Percentiles rank a stretch among this genome's conserved stretches.
Conservation (phyloP, 2,329 filamentous ascomycete genomes). For the Ascochyta viciae-villosae region DNA sequence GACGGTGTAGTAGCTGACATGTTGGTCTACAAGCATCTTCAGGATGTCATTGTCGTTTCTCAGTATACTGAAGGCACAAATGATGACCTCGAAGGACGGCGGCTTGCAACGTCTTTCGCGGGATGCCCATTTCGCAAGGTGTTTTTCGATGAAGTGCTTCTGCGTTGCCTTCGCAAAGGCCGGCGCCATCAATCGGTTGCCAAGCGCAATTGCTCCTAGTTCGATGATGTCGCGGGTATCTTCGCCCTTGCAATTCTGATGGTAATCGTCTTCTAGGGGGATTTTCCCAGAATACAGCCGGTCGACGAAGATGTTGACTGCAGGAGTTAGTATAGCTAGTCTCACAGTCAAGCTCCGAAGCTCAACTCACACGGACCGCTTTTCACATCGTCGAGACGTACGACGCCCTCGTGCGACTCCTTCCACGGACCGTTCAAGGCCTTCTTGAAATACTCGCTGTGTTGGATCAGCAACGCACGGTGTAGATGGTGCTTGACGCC, state of each 20-base stretch:
- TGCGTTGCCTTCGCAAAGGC: background rate
- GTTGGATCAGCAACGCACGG: background rate
- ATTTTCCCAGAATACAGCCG: background rate
- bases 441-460: slow-evolving; percentile 5
- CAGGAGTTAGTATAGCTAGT: background rate
- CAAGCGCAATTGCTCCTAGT: background rate
- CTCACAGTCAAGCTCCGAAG: background rate
- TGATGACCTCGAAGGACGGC: background rate
- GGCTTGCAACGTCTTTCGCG: background rate
- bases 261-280: background rate
- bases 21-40: background rate
- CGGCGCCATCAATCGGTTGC: background rate
- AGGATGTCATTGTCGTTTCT: background rate
- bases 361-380: background rate
- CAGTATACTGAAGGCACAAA: background rate
- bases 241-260: background rate
- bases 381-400: background rate
- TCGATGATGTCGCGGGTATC: background rate
- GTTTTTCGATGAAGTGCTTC: background rate
- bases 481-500: background rate
- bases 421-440: slow-evolving; percentile 1
- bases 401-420: background rate
- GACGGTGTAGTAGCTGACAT: background rate
- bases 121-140: background rate
- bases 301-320: background rate